Base-by-base conservation (phyloP, 2,329 filamentous ascomycete genomes). In the Phaeosphaeriaceae sp. region DNA sequence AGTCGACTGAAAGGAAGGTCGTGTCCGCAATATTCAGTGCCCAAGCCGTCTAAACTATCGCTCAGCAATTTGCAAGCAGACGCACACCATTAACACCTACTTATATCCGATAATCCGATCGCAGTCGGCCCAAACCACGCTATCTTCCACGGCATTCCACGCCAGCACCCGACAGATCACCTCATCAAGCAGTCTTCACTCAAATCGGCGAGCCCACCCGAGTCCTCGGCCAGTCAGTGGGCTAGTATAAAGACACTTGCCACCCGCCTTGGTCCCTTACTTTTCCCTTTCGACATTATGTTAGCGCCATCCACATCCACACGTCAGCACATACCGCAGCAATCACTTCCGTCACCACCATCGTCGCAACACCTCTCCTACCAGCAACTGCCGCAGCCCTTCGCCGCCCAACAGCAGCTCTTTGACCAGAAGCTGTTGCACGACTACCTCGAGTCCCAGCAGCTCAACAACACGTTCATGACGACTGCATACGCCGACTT, bases 211-310 rank as follows among this genome's bases (percentile, higher is more conserved):
- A 65, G 36, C 59, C 66, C 60, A 66, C 58, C 72, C 71, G 72
- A 72, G 68, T 70, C 67, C 66, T 69, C 67, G 64, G 58, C 62
- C 60, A 60, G 60, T 68, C 61, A 61, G 62, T 68, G 63, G 36
- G 61, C 63, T 70, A 71, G 63, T 76, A 76, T 76, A 76, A 76
- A 75, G 63, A 53, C 65, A 67, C 69, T 77, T 62, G 75, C 75
- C 75, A 77, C 75, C 73, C 71, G 69, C 67, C 56, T 58, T 67
- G 63, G 68, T 62, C 68, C 67, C 63, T 67, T 73, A 66, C 57
- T 69, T 70, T 69, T 66, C 61, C 60, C 61, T 68, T 59, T 63
- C 62, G 60, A 69, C 70, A 76, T 59, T 63, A 77, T 77, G 75
- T 66, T 76, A 69, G 74, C 73, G 60, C 66, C 68, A 73, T 67